Percentiles rank a stretch among this genome's conserved stretches.
Conservation (phyloP, 176 grass and related monocot genomes). For the Canna indica region DNA sequence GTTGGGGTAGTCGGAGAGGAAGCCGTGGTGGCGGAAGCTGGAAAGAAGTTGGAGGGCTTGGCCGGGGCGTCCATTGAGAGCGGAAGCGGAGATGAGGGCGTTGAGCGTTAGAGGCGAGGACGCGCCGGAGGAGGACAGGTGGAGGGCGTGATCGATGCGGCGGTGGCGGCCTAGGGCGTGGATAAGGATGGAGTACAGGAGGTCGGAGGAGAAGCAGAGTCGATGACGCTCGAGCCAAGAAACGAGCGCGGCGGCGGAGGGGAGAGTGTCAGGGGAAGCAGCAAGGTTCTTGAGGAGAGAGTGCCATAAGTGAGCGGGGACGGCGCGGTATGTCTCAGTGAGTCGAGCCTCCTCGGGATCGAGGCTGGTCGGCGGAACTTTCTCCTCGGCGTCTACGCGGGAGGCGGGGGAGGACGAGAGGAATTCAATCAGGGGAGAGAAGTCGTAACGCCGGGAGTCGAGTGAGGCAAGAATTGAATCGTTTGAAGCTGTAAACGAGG, state of each 20-base stretch:
- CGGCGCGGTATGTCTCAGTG: conserved; percentile 49
- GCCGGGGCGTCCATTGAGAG: conserved; percentile 56
- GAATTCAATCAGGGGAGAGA: conserved; percentile 63
- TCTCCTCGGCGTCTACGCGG: conserved; percentile 9
- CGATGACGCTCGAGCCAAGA: conserved; percentile 79
- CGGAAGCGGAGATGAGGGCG: conserved; percentile 69
- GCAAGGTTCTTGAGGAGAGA: conserved; percentile 51
- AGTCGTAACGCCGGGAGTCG: conserved; percentile 42
- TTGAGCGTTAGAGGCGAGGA: conserved; percentile 85
- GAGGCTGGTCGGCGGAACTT: conserved; percentile 21
- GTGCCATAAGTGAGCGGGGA: conserved; percentile 62
- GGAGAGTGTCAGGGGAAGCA: conserved; percentile 45
- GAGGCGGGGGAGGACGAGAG: conserved; percentile 19
- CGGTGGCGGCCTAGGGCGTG: conserved; percentile 47
- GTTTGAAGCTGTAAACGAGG: conserved; percentile 11
- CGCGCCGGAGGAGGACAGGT: conserved; percentile 47
- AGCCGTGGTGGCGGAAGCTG: conserved; percentile 52
- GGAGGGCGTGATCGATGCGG: conserved; percentile 49
- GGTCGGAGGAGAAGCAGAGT: conserved; percentile 88
- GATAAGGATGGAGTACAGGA: conserved; percentile 69
- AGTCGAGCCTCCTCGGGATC: conserved; percentile 31
- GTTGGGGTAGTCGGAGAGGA: conserved; percentile 69
- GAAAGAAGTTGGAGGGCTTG: conserved; percentile 57
- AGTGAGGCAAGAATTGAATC: background rate
- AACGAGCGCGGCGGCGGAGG: conserved; percentile 55